Evolutionary conservation across 116 monocot genomes (phyloP), one percentile per base, ranked within the genome.

Genomic region (Iris pallida): DNA sequence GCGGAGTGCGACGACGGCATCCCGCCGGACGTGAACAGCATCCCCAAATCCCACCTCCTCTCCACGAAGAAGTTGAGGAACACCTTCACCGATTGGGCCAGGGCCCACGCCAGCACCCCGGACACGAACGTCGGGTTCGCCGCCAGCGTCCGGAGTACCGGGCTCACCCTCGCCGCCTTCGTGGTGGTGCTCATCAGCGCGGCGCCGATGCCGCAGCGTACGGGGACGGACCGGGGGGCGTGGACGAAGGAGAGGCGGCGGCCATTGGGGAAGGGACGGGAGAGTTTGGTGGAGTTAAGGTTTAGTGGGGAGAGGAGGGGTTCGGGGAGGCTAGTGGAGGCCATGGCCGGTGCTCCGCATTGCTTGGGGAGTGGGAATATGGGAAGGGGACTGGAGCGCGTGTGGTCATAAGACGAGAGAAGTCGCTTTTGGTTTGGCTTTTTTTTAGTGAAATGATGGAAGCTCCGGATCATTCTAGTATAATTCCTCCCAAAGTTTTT

Each of bases 1-100:
- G 90, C 82, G 0, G 94, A 87, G 73, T 94, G 94, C 5, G 94
- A 94, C 42, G 90, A 90, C 43, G 94, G 94, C 94, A 94, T 94
- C 57, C 94, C 94, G 0, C 94, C 94, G 40, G 78, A 94, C 49
- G 63, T 85, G 59, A 94, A 69, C 19, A 94, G 67, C 76, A 94
- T 79, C 72, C 79, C 57, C 49, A 87, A 55, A 49, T 94, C 85
- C 90, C 90, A 86, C 78, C 71, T 76, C 71, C 81, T 73, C 77
- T 94, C 94, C 63, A 94, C 81, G 53, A 90, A 83, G 75, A 90
- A 94, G 63, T 82, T 83, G 20, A 94, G 66, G 48, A 90, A 61
- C 57, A 90, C 66, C 81, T 94, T 94, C 59, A 80, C 64, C 10
- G 83, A 75, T 83, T 94, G 94, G 12, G 94, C 94, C 4, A 88